Percentiles rank a stretch among this genome's conserved stretches.
Evolutionary conservation across 495 filamentous ascomycete species (phyloP).

Genomic region (Wilcoxina mikolae): DNA sequence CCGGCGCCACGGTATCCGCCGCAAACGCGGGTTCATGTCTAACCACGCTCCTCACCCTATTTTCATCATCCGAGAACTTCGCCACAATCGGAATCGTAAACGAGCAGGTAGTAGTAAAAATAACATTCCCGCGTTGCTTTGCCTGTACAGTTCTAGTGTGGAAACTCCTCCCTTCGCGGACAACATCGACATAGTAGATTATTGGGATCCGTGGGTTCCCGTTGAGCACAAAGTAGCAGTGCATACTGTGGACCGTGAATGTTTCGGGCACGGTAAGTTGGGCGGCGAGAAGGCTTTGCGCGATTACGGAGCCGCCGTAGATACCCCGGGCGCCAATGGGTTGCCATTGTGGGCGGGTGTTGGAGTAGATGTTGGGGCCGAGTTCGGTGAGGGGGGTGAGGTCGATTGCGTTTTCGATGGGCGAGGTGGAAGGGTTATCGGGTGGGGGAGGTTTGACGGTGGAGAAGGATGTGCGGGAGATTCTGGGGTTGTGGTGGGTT

Average conservation of each 20-base stretch:
- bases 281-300: slow-evolving; percentile 77
- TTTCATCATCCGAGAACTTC: slow-evolving; percentile 42
- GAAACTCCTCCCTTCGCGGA: slow-evolving; percentile 81
- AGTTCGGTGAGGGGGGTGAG: slow-evolving; percentile 67
- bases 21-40: slow-evolving; percentile 43
- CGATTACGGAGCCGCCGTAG: slow-evolving; percentile 80
- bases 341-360: slow-evolving; percentile 78
- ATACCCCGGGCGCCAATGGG: slow-evolving; percentile 82
- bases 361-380: slow-evolving; percentile 85
- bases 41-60: slow-evolving; percentile 29
- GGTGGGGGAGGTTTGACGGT: slow-evolving; percentile 56
- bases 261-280: slow-evolving; percentile 66
- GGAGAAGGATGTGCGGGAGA: not conserved
- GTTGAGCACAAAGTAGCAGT: slow-evolving; percentile 95
- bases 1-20: slow-evolving; percentile 25
- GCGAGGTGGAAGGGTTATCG: slow-evolving; percentile 52
- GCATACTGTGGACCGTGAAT: slow-evolving; percentile 85
- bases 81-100: slow-evolving; percentile 50
- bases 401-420: slow-evolving; percentile 79
- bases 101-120: slow-evolving; percentile 87
- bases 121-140: slow-evolving; percentile 68
- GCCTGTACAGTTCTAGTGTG: slow-evolving; percentile 92
- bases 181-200: slow-evolving; percentile 80
- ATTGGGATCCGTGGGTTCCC: slow-evolving; percentile 74
- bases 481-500: too few species aligned